These are phyloP conservation scores for Tricholoma sp. DNA, from an alignment of 768 basidiomycete species.

Conservation along the genomic window DNA sequence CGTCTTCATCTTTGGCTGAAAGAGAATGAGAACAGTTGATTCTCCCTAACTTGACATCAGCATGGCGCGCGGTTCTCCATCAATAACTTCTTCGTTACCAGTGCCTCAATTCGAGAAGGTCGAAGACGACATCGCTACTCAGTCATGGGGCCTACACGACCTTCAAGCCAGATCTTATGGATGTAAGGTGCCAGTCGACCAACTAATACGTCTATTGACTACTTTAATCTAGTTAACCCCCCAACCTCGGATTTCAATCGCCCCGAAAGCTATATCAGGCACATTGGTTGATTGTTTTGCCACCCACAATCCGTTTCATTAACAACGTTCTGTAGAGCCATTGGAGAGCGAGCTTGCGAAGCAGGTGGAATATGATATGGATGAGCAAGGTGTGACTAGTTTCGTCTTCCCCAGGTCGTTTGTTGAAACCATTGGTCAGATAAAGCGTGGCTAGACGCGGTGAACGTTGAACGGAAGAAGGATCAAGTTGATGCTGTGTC, in stretches of 20 bases:
- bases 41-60: not conserved
- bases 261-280: constrained; percentile 85
- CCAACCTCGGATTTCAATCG: constrained; percentile 52
- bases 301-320: constrained; percentile 6
- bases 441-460: constrained; percentile 86
- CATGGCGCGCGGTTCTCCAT: constrained; percentile 16
- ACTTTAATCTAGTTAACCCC: constrained; percentile 9
- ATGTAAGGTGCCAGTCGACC: constrained; percentile 42
- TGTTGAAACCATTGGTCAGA: constrained; percentile 40
- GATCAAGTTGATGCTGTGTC: constrained; percentile 65
- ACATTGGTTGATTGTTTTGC: constrained; percentile 60
- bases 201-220: not conserved
- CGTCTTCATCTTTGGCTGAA: no score
- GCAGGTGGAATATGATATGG: constrained; percentile 99
- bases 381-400: constrained; percentile 75
- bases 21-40: no score
- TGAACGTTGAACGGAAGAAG: constrained; percentile 80
- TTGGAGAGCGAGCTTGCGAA: constrained; percentile 86
- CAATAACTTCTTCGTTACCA: constrained; percentile 35
- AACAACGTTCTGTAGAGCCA: constrained; percentile 55
- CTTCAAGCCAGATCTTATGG: constrained; percentile 63
- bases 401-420: not conserved
- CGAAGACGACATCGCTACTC: constrained; percentile 55
- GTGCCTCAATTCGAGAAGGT: constrained; percentile 65
- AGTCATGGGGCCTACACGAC: constrained; percentile 61